Base-by-base conservation (phyloP, 2,329 filamentous ascomycete species). In the Exophiala lecanii-corni region DNA sequence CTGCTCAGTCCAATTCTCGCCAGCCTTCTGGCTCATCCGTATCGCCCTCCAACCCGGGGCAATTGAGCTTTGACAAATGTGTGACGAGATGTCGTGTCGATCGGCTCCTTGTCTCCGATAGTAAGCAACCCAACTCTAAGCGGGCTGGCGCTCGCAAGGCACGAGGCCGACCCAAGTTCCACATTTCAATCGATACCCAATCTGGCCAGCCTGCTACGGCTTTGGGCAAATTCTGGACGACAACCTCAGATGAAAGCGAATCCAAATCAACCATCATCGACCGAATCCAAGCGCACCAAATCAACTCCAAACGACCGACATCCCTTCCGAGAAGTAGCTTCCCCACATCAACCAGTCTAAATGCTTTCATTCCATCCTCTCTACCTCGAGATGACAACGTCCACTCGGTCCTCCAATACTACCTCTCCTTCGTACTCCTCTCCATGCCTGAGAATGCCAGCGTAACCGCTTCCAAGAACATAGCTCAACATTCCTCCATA, bases 401-500 rank as follows among this genome's bases (percentile, higher is more conserved):
- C 5, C 28, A 43, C 7, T 30, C 28, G 5, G 41, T 47, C n/a
- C 44, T 47, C 17, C 39, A 47, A 17, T 47, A 47, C 21, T 47
- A 35, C 18, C 39, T 47, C 10, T 43, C 35, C 19, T 47, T 42
- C 35, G 35, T 36, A 5, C 39, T 47, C 7, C 39, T 43, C 12
- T 47, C 44, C 2, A 43, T 19, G 16, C 39, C 38, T 6, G 17
- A n/a, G 28, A 12, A 18, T 2, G 16, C 7, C 10, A 6, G 12
- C 12, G 13, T 9, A 9, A 18, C 15, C 12, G 15, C 9, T 7
- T 19, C 33, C 7, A 12, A 35, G 10, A 36, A 21, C 12, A 10
- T 39, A 20, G 23, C 19, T 6, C 34, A 39, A n/a, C 39, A 47
- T 31, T 43, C 30, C 21, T 43, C 44, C 10, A 43, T 21, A 33